A percentile compares a stretch with the other conserved stretches of the same genome.
phyloP scores from a whole-genome alignment of 768 basidiomycete genomes.

The Boletus reticulatus region DNA sequence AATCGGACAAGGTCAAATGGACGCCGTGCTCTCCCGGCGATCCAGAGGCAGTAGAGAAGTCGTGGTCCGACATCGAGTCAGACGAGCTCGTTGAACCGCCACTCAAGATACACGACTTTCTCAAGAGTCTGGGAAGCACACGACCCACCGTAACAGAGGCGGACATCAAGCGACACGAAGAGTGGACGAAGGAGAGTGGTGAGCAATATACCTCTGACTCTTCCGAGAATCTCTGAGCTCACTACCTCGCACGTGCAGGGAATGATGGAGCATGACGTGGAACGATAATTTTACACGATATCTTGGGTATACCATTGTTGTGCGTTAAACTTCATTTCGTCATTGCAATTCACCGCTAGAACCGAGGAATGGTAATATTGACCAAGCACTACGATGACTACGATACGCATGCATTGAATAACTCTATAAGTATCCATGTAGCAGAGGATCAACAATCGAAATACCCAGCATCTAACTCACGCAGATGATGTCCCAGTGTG shows the following conservation, averaged over 20 bases:
- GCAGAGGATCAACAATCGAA: conserved; percentile 1
- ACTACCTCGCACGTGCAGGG: conserved; percentile 11
- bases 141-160: conserved; percentile 86
- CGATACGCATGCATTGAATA: conserved; percentile 18
- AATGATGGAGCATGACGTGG: conserved; percentile 32
- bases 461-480: not conserved
- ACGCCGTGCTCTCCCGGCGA: conserved; percentile 98
- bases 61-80: conserved; percentile 84
- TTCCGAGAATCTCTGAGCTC: not conserved
- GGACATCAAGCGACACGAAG: conserved; percentile 81
- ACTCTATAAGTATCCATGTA: conserved; percentile 15
- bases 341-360: conserved; percentile 2
- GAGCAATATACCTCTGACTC: conserved; percentile 21
- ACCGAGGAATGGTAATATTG: conserved; percentile 15
- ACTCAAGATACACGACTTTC: conserved; percentile 73
- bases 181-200: conserved; percentile 87
- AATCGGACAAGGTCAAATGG: conserved; percentile 52
- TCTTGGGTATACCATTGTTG: conserved; percentile 10
- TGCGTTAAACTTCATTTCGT: not conserved
- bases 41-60: conserved; percentile 76
- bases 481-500: not conserved
- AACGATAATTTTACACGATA: not conserved
- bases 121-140: conserved; percentile 73
- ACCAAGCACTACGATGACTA: conserved; percentile 20
- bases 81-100: conserved; percentile 91